Conservation (phyloP, 768 basidiomycete species). For the Kwoniella shandongensis region DNA sequence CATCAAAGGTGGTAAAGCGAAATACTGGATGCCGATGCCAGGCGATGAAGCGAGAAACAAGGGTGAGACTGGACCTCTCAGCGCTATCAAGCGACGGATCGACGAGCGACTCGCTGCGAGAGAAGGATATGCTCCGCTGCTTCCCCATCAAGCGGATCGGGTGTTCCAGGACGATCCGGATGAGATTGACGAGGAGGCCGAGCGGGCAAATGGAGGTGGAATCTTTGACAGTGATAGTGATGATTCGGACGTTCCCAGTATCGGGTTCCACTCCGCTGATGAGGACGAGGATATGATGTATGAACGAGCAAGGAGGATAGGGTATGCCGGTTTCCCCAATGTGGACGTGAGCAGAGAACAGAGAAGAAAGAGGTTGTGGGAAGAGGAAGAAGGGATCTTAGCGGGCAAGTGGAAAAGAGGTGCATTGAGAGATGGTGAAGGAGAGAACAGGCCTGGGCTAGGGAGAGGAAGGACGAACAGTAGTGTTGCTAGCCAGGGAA, state of each 20-base stretch:
- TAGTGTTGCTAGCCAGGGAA: constrained; percentile 5
- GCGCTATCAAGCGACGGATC: constrained; percentile 46
- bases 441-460: constrained; percentile 60
- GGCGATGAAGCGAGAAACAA: constrained; percentile 48
- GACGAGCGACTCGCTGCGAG: constrained; percentile 56
- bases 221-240: constrained; percentile 54
- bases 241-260: constrained; percentile 45
- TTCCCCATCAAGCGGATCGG: constrained; percentile 64
- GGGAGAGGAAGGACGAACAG: constrained; percentile 38
- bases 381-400: constrained; percentile 81
- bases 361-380: constrained; percentile 68
- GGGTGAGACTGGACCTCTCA: constrained; percentile 52
- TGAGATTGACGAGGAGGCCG: constrained; percentile 8
- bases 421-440: constrained; percentile 50
- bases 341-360: constrained; percentile 81
- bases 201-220: not conserved
- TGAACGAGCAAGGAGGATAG: constrained; percentile 69
- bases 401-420: constrained; percentile 62
- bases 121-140: constrained; percentile 73
- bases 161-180: constrained; percentile 61
- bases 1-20: constrained; percentile 79
- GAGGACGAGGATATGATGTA: constrained; percentile 70
- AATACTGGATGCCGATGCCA: constrained; percentile 91
- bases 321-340: constrained; percentile 87
- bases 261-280: constrained; percentile 70